A percentile compares a stretch with the other conserved stretches of the same genome.
Evolutionary conservation across 2,329 filamentous ascomycete species (phyloP).

Genomic region (Aspergillus sp.): DNA sequence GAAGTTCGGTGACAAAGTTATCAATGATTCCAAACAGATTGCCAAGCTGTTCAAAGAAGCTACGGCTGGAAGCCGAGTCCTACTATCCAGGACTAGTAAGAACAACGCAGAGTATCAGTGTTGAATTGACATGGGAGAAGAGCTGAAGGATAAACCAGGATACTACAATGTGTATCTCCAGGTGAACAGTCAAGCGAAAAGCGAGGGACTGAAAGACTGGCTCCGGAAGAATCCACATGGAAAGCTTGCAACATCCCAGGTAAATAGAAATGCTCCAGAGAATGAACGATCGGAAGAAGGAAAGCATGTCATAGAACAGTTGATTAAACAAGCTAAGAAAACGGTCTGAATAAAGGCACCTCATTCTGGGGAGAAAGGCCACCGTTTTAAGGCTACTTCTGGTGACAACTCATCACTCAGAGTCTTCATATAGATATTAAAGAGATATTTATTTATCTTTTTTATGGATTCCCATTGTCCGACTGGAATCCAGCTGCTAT

Average conservation of each 20-base stretch:
- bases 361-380: conserved; percentile 23
- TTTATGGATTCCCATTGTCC: conserved; percentile 20
- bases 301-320: not conserved
- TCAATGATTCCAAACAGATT: too few relatives aligned
- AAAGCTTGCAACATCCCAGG: not conserved
- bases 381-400: conserved; percentile 18
- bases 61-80: too few relatives aligned
- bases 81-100: too few relatives aligned
- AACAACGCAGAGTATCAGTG: too few relatives aligned
- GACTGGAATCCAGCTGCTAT: conserved; percentile 20
- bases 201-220: too few relatives aligned
- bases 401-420: conserved; percentile 22
- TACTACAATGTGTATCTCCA: too few relatives aligned
- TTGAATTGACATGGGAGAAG: too few relatives aligned
- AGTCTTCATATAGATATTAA: conserved; percentile 21
- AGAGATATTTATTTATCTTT: conserved; percentile 19
- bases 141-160: too few relatives aligned
- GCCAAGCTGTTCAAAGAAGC: too few relatives aligned
- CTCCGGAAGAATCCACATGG: too few relatives aligned
- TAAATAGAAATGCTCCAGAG: not conserved
- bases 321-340: not conserved
- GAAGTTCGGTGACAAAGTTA: too few relatives aligned
- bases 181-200: too few relatives aligned
- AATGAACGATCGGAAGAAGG: not conserved
- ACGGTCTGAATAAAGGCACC: not conserved